Conservation (phyloP, 2,329 filamentous ascomycete genomes). For the Arthrinium phaeospermum region DNA sequence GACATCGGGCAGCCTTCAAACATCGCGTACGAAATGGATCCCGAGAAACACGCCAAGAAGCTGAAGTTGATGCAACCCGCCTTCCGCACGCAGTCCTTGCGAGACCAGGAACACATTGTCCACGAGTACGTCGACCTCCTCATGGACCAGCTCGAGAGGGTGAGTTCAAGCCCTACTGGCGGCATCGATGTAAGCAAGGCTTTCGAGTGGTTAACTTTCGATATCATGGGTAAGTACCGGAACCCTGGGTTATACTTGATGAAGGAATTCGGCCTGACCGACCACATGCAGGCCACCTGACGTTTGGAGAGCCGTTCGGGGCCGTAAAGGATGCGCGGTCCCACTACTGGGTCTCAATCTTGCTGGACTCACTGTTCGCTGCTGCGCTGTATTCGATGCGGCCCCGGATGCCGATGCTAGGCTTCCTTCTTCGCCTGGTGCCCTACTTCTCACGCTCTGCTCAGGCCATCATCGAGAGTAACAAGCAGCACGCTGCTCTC, state of each 20-base stretch:
- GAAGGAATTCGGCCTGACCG: not conserved
- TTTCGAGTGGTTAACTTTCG: slow-evolving; percentile 33
- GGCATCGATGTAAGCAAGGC: slow-evolving; percentile 29
- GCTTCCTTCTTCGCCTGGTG: slow-evolving; percentile 20
- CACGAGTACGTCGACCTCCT: slow-evolving; percentile 30
- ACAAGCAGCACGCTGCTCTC: slow-evolving; percentile 21
- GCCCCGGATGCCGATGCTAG: slow-evolving; percentile 26
- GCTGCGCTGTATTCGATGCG: slow-evolving; percentile 22
- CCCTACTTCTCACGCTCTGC: slow-evolving; percentile 22
- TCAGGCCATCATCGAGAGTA: slow-evolving; percentile 19
- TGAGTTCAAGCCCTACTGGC: slow-evolving; percentile 1
- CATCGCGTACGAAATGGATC: slow-evolving; percentile 29
- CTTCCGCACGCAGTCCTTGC: slow-evolving; percentile 29
- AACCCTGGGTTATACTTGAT: not conserved
- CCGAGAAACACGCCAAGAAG: slow-evolving; percentile 30
- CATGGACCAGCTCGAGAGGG: slow-evolving; percentile 26
- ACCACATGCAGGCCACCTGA: slow-evolving; percentile 24
- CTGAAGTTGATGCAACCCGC: slow-evolving; percentile 29
- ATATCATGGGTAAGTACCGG: slow-evolving; percentile 28
- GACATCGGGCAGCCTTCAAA: slow-evolving; percentile 25
- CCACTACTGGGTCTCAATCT: slow-evolving; percentile 28
- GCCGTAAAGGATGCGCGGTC: slow-evolving; percentile 23
- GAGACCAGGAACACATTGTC: slow-evolving; percentile 32
- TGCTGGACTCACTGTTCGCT: slow-evolving; percentile 24
- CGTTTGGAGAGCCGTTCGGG: slow-evolving; percentile 31